Percentiles rank a stretch among this genome's conserved stretches.
Conservation (phyloP, 306 rosid species). For the Cicer judaicum region DNA sequence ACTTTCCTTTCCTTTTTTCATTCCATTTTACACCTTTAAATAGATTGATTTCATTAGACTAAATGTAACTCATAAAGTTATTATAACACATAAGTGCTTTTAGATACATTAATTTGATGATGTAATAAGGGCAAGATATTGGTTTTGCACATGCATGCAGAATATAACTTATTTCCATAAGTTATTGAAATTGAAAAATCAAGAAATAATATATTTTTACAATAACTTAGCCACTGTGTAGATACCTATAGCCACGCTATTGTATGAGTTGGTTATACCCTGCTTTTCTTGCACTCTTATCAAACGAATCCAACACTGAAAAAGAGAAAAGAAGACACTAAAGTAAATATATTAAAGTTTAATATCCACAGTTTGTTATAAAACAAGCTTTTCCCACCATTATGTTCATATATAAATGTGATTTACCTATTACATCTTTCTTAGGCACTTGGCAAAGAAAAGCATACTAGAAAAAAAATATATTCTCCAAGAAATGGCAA, state of each 20-base stretch:
- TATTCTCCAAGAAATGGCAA: constrained; percentile 55
- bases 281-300: constrained; percentile 75
- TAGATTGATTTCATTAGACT: too few relatives aligned
- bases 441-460: constrained; percentile 20
- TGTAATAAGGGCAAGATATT: neutral
- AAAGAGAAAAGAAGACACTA: constrained; percentile 43
- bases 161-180: neutral
- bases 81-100: neutral
- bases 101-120: neutral
- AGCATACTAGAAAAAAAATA: constrained; percentile 16
- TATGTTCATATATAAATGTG: constrained; percentile 12
- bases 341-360: constrained; percentile 48
- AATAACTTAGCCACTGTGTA: constrained; percentile 26
- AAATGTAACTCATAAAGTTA: too few relatives aligned
- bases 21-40: too few relatives aligned
- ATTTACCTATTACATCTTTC: neutral
- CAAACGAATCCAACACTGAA: constrained; percentile 67
- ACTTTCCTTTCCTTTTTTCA: too few relatives aligned
- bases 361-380: constrained; percentile 45
- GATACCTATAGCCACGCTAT: constrained; percentile 50
- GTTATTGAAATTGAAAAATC: constrained; percentile 37
- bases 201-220: constrained; percentile 16
- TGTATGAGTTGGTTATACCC: constrained; percentile 74
- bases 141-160: neutral
- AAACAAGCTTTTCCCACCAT: constrained; percentile 59